Evolutionary conservation across 1,139 yeast genomes (phyloP).

Genomic region (Kluyveromyces sp.): DNA sequence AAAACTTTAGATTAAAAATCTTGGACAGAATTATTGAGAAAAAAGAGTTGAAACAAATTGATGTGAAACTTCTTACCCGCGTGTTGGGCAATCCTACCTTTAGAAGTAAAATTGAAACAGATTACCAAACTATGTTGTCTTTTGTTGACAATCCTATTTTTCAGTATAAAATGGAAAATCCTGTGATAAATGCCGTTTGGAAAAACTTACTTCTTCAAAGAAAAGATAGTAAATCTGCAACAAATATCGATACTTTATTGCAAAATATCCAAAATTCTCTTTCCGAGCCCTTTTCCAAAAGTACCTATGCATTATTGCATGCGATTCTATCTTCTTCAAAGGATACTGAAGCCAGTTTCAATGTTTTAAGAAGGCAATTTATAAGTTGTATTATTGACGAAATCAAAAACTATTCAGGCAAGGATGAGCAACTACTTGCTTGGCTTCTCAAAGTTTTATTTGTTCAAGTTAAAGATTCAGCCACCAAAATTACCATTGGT

Average conservation of each 20-base stretch:
- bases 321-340: conserved; percentile 4
- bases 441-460: conserved; percentile 18
- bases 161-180: conserved; percentile 22
- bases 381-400: background rate
- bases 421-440: conserved; percentile 6
- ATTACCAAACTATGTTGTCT: conserved; percentile 28
- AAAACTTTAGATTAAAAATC: conserved; percentile 34
- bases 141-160: conserved; percentile 14
- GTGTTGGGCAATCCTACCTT: conserved; percentile 43
- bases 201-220: conserved; percentile 13
- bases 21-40: conserved; percentile 31
- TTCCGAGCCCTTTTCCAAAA: conserved; percentile 5
- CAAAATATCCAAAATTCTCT: conserved; percentile 4
- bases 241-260: conserved; percentile 10
- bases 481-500: background rate
- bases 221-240: conserved; percentile 16
- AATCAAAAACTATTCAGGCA: background rate
- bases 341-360: background rate
- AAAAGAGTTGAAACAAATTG: conserved; percentile 7
- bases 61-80: conserved; percentile 26
- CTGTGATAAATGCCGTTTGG: conserved; percentile 7
- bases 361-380: background rate
- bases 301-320: conserved; percentile 13
- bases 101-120: conserved; percentile 43
- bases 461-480: background rate